A percentile compares a stretch with the other conserved stretches of the same genome.
phyloP scores from a whole-genome alignment of 2,329 filamentous ascomycete genomes.

The Microascus cirrosus region DNA sequence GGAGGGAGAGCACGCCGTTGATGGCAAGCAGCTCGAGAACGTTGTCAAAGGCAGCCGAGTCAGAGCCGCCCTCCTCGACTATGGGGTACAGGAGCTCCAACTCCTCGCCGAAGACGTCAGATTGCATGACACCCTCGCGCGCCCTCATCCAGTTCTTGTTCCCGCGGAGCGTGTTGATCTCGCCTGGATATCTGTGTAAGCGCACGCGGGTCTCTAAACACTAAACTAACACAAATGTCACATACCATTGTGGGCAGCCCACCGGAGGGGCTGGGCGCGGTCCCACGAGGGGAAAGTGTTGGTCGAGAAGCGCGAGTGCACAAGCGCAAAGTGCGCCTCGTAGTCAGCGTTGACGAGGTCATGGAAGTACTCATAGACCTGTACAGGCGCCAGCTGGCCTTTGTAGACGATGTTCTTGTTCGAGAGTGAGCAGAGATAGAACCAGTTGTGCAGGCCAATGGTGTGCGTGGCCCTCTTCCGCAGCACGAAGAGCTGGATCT shows the following conservation, averaged over 20 bases:
- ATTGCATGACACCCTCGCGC: conserved; percentile 88
- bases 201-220: neutral
- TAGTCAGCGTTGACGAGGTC: conserved; percentile 95
- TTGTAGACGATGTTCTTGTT: conserved; percentile 99
- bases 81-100: conserved; percentile 86
- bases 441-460: conserved; percentile 95
- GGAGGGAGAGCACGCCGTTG: conserved; percentile 88
- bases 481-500: conserved; percentile 86
- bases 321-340: conserved; percentile 91
- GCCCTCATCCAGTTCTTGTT: conserved; percentile 99
- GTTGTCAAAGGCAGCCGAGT: conserved; percentile 95
- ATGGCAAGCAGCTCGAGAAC: conserved; percentile 88
- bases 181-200: conserved; percentile 33
- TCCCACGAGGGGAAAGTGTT: conserved; percentile 99
- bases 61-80: conserved; percentile 91
- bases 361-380: conserved; percentile 97
- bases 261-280: conserved; percentile 87
- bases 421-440: conserved; percentile 91
- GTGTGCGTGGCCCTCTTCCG: conserved; percentile 92
- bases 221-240: conserved; percentile 16
- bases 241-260: conserved; percentile 88
- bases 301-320: conserved; percentile 94
- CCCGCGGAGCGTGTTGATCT: conserved; percentile 93
- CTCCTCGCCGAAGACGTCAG: conserved; percentile 83
- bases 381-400: conserved; percentile 84